Base-by-base conservation (phyloP, 768 basidiomycete genomes). In the Pleurotus citrinopileatus region DNA sequence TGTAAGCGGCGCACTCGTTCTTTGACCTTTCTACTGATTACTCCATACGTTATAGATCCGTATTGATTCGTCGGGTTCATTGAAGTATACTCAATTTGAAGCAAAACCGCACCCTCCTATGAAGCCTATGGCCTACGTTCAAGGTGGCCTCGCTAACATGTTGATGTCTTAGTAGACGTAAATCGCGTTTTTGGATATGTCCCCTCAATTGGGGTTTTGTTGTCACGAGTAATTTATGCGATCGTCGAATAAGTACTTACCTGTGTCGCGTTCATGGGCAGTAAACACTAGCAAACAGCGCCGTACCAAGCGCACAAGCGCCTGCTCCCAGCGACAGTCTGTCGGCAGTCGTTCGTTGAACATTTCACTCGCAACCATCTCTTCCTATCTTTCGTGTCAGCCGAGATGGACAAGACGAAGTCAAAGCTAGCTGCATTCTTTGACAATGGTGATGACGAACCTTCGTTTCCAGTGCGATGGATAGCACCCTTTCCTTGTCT, bases 81-180 rank as follows among this genome's bases (percentile, higher is more conserved):
- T 84, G 58, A 67, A 85, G 52, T 94, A 93, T 67, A 75, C 78
- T 53, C 88, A 89, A 62, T 98, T 94, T 67, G 89, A 89, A 12
- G 92, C 94, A 9, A 83, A 81, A 44, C 84, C 87, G 28, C 94
- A 97, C 73, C 94, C 94, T 20, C 86, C 91, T 25, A 75, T 95
- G 76, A 90, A 86, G 65, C 94, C 94, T 8, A 97, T 97, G 94
- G 94, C 94, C 2, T 96, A 93, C 59, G 78, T 86, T 1, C 79
- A 77, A 57, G 80, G 82, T 19, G 86, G 87, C 7, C 67, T 92
- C 52, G 77, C 80, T 13, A 83, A 70, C 60, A 67, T 92, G 71
- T 79, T 91, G 75, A 84, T 88, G 87, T 32, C 37, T 36, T 51
- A 32, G 12, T 55, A 28, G 15, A 22, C 25, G 60, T 55, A 25